These are phyloP conservation scores for Marsdenia floribunda DNA, from an alignment of 257 asterid species.

Conservation along the genomic window DNA sequence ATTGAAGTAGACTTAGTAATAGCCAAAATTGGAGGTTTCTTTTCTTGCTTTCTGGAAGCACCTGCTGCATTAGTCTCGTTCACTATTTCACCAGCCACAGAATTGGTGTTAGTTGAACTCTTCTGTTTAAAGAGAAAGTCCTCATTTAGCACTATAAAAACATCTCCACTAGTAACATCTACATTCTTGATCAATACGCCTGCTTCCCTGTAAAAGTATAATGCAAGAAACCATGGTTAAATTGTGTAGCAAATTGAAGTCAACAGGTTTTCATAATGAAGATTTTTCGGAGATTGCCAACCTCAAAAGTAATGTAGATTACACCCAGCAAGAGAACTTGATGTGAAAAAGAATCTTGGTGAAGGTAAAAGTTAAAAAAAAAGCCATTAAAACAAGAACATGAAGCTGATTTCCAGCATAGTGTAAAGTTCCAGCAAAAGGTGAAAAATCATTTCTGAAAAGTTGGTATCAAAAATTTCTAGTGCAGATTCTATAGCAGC, in stretches of 20 bases:
- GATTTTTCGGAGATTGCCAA: neutral
- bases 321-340: neutral
- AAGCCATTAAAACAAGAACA: too few relatives aligned
- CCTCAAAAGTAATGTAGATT: neutral
- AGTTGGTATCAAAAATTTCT: too few relatives aligned
- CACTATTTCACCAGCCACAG: conserved; percentile 38
- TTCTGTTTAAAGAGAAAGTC: conserved; percentile 61
- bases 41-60: conserved; percentile 42
- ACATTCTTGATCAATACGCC: conserved; percentile 74
- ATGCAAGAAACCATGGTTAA: neutral
- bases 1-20: conserved; percentile 48
- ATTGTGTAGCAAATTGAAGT: neutral
- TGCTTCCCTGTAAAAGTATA: conserved; percentile 59
- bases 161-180: conserved; percentile 70
- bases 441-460: too few relatives aligned
- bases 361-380: too few relatives aligned
- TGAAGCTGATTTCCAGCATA: too few relatives aligned
- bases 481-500: too few relatives aligned
- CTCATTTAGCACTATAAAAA: conserved; percentile 59
- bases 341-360: too few relatives aligned
- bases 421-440: too few relatives aligned
- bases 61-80: conserved; percentile 41
- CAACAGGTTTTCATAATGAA: neutral
- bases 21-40: conserved; percentile 37
- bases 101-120: conserved; percentile 40